Evolutionary conservation across 345 rosid species (phyloP), one percentile per base, ranked within the genome.

Genomic region (Clarkia xantiana): DNA sequence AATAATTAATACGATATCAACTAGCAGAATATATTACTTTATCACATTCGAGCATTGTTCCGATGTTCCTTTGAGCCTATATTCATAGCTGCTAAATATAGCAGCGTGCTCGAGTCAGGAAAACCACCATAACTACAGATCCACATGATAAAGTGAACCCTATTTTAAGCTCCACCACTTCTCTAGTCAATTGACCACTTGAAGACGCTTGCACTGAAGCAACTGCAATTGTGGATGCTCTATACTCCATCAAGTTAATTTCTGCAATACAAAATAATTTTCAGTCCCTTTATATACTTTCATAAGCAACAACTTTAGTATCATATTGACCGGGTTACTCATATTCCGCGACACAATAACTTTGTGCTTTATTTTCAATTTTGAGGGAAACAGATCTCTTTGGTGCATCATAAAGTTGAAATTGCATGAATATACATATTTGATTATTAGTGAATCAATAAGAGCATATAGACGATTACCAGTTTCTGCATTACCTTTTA

Each of bases 141-240:
- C 64, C 69, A 71, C 77, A 62, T 13, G 67, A 75, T 36, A 86
- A 53, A 65, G 82, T 56, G 22, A 42, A 48, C 48, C 70, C 64
- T 54, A 79, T 49, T 74, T 75, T 78, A 45, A 54, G 45, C 48
- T 63, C 67, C 64, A 89, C 40, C 14, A 72, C 73, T 60, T 62
- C 66, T 60, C 73, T 73, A 16, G 83, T 76, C 64, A 82, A 75
- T 50, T 51, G 52, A 44, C 18, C 43, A 59, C 67, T 64, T n/a
- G 75, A 62, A 20, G 91, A 80, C 47, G 77, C 89, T 54, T 82
- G 57, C 19, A 65, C 69, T 46, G 80, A 75, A 14, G 95, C 94
- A 19, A 76, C 84, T 14, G 97, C 93, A 54, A 89, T 63, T 18
- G 63, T 38, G n/a, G 84, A 89, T 14, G 94, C 87, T 44, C 81